Evolutionary conservation across 73 alveolate species (phyloP), one percentile per base, ranked within the genome.

Genomic region (Blepharisma japonicum): DNA sequence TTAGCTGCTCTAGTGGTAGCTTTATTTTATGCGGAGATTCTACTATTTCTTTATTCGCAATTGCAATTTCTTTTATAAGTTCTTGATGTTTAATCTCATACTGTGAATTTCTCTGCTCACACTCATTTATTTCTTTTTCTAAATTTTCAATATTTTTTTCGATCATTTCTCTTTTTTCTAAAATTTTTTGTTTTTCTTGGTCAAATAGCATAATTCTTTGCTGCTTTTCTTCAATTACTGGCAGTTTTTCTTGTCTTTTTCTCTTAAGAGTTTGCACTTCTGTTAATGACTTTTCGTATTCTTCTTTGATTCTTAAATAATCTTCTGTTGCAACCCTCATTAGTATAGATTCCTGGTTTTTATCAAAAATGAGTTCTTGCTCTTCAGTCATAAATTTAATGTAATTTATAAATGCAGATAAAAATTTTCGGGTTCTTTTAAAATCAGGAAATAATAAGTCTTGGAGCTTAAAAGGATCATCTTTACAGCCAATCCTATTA

Each of bases 391-490:
- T 8, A 25, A 61, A 61, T 39, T 25, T 61, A 2, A 61, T 18
- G 46, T 14, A 61, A 25, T 61, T 61, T n/a, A 61, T 61, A 39
- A 61, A 18, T 9, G 74, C 74, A 2, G 74, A 61, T 11, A 61
- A 25, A 25, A 61, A 61, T 14, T 61, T 18, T 25, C 74, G 74
- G 49, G 74, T 61, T 61, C 74, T 14, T 61, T 61, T 61, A 25
- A 61, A 61, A 39, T 61, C 74, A 14, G 74, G 74, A 61, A 9
- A 20, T 9, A 61, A 18, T 9, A 61, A 39, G 74, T 61, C 74
- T 20, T 14, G 14, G 14, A 61, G 47, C 18, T 39, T n/a, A 25
- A 61, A 61, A 61, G 74, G 74, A 39, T 61, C 74, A 9, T 61
- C 74, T 14, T 25, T 61, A 39, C 74, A 61, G 49, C 74, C 74